Evolutionary conservation across 371 early-diverging fungal genomes (phyloP).

Genomic region (Haplosporangium sp.): DNA sequence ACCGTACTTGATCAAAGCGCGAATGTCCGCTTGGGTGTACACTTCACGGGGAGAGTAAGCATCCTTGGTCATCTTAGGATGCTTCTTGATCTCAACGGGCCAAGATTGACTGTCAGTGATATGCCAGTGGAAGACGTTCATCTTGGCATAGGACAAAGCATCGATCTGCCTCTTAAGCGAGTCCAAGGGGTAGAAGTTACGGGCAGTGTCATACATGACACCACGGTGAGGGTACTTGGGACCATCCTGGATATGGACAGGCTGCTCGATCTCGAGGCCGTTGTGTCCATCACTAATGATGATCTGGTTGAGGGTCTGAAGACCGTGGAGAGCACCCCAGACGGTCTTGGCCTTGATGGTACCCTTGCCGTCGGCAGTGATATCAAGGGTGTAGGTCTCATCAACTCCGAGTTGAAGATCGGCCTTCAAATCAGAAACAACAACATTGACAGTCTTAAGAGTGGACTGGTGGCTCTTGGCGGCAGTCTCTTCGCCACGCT

Average conservation of each 20-base stretch:
- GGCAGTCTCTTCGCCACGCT: slow-evolving; percentile 28
- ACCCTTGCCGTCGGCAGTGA: slow-evolving; percentile 62
- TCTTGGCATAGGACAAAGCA: slow-evolving; percentile 82
- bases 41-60: slow-evolving; percentile 67
- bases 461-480: neutral
- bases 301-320: slow-evolving; percentile 84
- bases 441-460: slow-evolving; percentile 51
- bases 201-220: slow-evolving; percentile 79
- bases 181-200: slow-evolving; percentile 78
- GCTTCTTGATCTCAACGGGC: slow-evolving; percentile 72
- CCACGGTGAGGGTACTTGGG: slow-evolving; percentile 83
- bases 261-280: slow-evolving; percentile 56
- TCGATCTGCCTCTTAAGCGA: slow-evolving; percentile 74
- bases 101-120: slow-evolving; percentile 83
- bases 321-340: slow-evolving; percentile 82
- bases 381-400: slow-evolving; percentile 75
- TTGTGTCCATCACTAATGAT: slow-evolving; percentile 58
- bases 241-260: slow-evolving; percentile 74
- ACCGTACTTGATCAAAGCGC: slow-evolving; percentile 70
- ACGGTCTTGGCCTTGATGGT: slow-evolving; percentile 72
- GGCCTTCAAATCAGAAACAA: slow-evolving; percentile 53
- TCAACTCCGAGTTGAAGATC: slow-evolving; percentile 65
- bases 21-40: slow-evolving; percentile 73
- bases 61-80: slow-evolving; percentile 77
- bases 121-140: slow-evolving; percentile 91